Conservation (phyloP, 371 early-diverging fungal genomes). For the Haplosporangium sp. region DNA sequence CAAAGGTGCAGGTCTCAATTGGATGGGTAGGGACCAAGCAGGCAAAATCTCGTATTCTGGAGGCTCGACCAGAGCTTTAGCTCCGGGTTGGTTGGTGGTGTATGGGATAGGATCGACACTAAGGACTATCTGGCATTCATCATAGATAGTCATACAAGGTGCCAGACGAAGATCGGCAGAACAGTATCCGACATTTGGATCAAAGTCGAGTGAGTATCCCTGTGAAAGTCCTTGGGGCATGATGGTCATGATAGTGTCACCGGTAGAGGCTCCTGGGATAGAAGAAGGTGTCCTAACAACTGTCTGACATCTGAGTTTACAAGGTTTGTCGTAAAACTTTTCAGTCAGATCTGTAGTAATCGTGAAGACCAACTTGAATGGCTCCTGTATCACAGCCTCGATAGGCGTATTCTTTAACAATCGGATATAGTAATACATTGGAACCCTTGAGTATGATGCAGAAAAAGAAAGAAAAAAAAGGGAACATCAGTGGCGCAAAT, state of each 20-base stretch:
- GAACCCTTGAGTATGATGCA: not conserved
- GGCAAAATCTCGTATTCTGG: slow-evolving; percentile 55
- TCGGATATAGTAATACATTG: slow-evolving; percentile 56
- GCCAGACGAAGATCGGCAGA: slow-evolving; percentile 53
- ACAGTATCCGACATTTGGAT: slow-evolving; percentile 53
- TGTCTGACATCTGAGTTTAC: slow-evolving; percentile 51
- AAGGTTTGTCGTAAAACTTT: slow-evolving; percentile 47
- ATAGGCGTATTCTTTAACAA: slow-evolving; percentile 53
- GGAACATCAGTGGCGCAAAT: not conserved
- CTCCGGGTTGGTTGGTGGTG: slow-evolving; percentile 10
- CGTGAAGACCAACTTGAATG: slow-evolving; percentile 56
- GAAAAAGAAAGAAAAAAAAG: slow-evolving; percentile 16
- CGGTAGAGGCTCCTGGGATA: slow-evolving; percentile 25
- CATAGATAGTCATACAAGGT: slow-evolving; percentile 51
- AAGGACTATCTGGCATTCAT: slow-evolving; percentile 53
- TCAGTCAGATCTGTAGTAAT: slow-evolving; percentile 56
- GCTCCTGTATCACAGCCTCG: slow-evolving; percentile 56
- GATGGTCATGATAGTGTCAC: slow-evolving; percentile 48
- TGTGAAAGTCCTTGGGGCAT: slow-evolving; percentile 56
- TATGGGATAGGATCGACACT: slow-evolving; percentile 44
- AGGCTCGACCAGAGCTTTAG: slow-evolving; percentile 35
- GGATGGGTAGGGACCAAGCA: slow-evolving; percentile 54
- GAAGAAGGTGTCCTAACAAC: slow-evolving; percentile 43
- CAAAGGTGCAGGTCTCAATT: slow-evolving; percentile 39
- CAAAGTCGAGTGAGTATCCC: slow-evolving; percentile 45